Conservation (phyloP, 495 filamentous ascomycete species). For the Penicillium paxilli region DNA sequence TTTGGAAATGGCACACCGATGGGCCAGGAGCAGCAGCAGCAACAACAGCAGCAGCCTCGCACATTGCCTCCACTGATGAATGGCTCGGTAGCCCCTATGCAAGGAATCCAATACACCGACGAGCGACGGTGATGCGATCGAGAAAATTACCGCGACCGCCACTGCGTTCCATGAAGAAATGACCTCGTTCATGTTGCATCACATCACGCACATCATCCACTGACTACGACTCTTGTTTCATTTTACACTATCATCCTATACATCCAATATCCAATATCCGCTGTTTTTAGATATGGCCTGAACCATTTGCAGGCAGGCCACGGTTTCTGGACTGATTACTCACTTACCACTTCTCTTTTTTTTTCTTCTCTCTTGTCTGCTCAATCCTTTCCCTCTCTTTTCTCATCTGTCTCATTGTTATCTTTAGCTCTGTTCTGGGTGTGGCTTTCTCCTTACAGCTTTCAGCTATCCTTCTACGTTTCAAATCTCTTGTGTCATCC, state of each 20-base stretch:
- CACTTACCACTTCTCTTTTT: not conserved
- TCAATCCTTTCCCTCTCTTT: conserved; percentile 1
- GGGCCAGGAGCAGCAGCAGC: conserved; percentile 39
- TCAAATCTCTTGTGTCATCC: conserved; percentile 8
- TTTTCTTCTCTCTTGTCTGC: not conserved
- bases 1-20: conserved; percentile 35
- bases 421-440: not conserved
- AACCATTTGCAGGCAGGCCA: too few relatives aligned
- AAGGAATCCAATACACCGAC: conserved; percentile 58
- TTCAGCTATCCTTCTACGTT: not conserved
- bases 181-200: conserved; percentile 27
- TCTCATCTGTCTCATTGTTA: conserved; percentile 1
- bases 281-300: conserved; percentile 23
- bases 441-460: conserved; percentile 1
- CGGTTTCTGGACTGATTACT: too few relatives aligned
- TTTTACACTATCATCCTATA: conserved; percentile 20
- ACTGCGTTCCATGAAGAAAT: conserved; percentile 35
- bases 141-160: not conserved
- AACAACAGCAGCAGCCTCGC: conserved; percentile 45
- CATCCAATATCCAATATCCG: too few relatives aligned
- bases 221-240: conserved; percentile 15
- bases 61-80: conserved; percentile 54
- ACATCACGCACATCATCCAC: conserved; percentile 4
- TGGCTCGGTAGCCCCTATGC: conserved; percentile 53
- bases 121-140: conserved; percentile 38